Base-by-base conservation (phyloP, 176 grass and related monocot species). In the Oryza coarctata region DNA sequence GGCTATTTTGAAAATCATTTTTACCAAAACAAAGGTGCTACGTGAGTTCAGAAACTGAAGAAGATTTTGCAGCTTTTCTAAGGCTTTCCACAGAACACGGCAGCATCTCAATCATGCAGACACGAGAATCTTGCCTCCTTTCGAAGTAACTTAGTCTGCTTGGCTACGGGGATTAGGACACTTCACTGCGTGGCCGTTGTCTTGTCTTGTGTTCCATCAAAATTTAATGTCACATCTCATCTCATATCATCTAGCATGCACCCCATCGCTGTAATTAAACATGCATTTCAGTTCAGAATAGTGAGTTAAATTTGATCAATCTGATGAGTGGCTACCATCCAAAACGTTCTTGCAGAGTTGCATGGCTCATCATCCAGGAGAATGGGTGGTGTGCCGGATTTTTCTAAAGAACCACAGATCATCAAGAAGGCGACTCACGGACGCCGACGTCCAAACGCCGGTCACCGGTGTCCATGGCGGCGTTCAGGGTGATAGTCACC, bases 381-480 rank as follows among this genome's bases (percentile, higher is more conserved):
- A 94, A 73, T 97, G 92, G 89, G 87, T 92, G 23, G 89, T 92
- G 26, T 94, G 92, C 85, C 80, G 90, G 60, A 71, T 97, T 65
- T 92, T 80, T 27, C 74, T 76, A 70, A 94, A 88, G 86, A 84
- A 76, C 68, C 82, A 76, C 68, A 66, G 77, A 44, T 25, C 80
- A 67, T 25, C 80, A 63, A 52, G 66, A 62, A 82, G 73, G 79
- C 3, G 55, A 38, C 34, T 25, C 22, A 11, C 44, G 55, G 71
- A 81, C 0, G 64, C 12, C 64, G 62, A 1, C 63, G 8, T 23
- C 22, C 69, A 18, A 28, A 49, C 40, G 22, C 58, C 2, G 18
- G 55, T 25, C 50, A 55, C 18, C 50, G 55, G 55, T 3, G 47
- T 18, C 1, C 15, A 50, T 3, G 47, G 15, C 47, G 47, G 47